phyloP scores from a whole-genome alignment of 2,329 filamentous ascomycete genomes.

The Exophiala sp. region DNA sequence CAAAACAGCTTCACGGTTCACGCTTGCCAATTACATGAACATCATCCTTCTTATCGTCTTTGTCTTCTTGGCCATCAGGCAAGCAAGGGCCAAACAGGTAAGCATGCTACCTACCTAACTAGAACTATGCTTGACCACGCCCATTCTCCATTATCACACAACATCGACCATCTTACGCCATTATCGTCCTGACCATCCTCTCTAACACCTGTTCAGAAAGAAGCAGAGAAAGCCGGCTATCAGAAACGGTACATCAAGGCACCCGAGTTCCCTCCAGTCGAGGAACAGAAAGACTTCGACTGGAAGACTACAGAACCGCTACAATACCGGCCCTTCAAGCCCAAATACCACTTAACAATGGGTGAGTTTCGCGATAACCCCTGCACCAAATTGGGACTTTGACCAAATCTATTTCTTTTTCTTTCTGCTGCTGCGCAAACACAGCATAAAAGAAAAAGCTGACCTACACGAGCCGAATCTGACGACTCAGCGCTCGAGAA shows the following conservation, averaged over 20 bases:
- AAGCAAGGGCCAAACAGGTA: conserved; percentile 16
- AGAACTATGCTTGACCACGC: no score
- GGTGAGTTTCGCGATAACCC: conserved; percentile 37
- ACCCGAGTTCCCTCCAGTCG: conserved; percentile 30
- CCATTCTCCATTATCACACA: neutral
- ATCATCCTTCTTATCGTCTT: conserved; percentile 22
- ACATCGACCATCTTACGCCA: no score
- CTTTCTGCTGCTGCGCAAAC: conserved; percentile 1
- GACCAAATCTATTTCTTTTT: neutral
- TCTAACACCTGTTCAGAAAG: conserved; percentile 8
- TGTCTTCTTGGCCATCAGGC: conserved; percentile 17
- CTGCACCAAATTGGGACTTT: neutral
- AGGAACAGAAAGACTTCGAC: conserved; percentile 46
- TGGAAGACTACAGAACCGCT: conserved; percentile 48
- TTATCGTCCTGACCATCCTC: no score
- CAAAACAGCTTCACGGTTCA: conserved; percentile 21
- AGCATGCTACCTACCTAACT: no score
- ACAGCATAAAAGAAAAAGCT: conserved; percentile 13
- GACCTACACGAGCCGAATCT: conserved; percentile 22
- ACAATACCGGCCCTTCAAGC: conserved; percentile 53
- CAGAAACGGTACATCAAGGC: conserved; percentile 24
- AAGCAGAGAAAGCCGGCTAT: conserved; percentile 15
- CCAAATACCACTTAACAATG: conserved; percentile 60
- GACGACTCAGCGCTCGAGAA: conserved; percentile 46
- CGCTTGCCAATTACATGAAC: conserved; percentile 23